These are phyloP conservation scores for Ogataea methylovora DNA, from an alignment of 805 yeast species.

Conservation along the genomic window DNA sequence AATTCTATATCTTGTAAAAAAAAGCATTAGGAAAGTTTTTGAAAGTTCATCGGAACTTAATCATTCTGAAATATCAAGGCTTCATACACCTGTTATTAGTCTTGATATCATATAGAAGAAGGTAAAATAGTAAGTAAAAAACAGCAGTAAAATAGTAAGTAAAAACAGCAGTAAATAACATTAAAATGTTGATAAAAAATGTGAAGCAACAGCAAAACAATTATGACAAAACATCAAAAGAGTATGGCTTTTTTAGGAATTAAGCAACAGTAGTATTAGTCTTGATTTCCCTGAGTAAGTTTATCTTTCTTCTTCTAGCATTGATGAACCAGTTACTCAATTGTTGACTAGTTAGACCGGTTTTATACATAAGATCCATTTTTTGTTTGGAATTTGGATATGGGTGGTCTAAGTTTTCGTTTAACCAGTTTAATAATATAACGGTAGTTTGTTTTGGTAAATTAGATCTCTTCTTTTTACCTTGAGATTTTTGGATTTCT, in stretches of 20 bases:
- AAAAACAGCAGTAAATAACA: background rate
- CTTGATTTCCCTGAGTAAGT: constrained; percentile 34
- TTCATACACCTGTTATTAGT: no score
- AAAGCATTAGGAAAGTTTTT: no score
- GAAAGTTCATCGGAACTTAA: no score
- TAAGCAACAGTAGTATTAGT: constrained; percentile 12
- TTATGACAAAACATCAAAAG: no score
- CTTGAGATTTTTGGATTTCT: constrained; percentile 1
- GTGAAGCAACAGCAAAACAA: no score
- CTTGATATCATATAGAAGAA: no score
- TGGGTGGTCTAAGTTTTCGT: constrained; percentile 50
- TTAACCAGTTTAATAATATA: constrained; percentile 45
- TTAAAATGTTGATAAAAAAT: no score
- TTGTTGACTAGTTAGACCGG: constrained; percentile 54
- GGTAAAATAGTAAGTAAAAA: no score
- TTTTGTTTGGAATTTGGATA: constrained; percentile 54
- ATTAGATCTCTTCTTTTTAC: constrained; percentile 37
- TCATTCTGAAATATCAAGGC: no score
- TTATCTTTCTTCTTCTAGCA: constrained; percentile 53
- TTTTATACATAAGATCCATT: constrained; percentile 42
- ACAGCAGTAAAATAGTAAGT: background rate
- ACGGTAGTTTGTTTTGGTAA: constrained; percentile 54
- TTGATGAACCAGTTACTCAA: constrained; percentile 57
- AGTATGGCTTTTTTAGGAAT: background rate
- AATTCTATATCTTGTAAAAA: no score